A percentile compares a stretch with the other conserved stretches of the same genome.
Conservation (phyloP, 208 protist species). For the Acanthamoeba triangularis region DNA sequence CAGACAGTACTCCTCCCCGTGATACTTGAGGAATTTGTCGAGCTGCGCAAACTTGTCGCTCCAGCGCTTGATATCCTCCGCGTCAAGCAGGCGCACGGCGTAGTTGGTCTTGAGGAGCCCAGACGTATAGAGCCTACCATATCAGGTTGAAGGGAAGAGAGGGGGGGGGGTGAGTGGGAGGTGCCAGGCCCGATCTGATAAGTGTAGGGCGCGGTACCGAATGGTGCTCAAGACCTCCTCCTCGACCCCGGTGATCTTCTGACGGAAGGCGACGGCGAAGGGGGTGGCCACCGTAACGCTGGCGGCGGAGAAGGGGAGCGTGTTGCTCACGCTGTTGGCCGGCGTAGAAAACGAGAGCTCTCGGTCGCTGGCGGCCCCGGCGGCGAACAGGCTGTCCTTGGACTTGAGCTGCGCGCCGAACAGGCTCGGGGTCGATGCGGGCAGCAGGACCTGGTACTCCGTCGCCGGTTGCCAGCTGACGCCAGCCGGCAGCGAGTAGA, state of each 20-base stretch:
- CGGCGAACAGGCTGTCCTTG: neutral
- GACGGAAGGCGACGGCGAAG: slow-evolving; percentile 38
- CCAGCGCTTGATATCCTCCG: slow-evolving; percentile 25
- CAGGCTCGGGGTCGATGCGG: slow-evolving; percentile 3
- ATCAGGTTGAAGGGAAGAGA: neutral
- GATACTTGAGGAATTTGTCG: neutral
- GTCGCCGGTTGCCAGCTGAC: slow-evolving; percentile 11
- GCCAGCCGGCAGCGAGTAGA: slow-evolving; percentile 1
- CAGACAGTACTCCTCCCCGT: slow-evolving; percentile 1
- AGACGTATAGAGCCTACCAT: neutral
- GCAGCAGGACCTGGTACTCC: slow-evolving; percentile 23
- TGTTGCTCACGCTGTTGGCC: neutral
- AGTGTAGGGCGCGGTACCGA: neutral
- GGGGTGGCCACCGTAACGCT: neutral
- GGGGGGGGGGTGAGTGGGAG: too few species aligned
- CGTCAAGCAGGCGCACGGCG: neutral
- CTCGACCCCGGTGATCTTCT: slow-evolving; percentile 27
- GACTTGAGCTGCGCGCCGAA: neutral
- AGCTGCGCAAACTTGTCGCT: neutral
- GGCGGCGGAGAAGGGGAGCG: neutral
- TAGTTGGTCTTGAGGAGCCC: slow-evolving; percentile 50
- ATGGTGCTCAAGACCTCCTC: slow-evolving; percentile 57
- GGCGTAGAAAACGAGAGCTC: slow-evolving; percentile 3
- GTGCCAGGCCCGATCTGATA: neutral
- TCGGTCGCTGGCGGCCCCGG: neutral